phyloP scores from a whole-genome alignment of 106 monocot genomes.

The Chionographis japonica region DNA sequence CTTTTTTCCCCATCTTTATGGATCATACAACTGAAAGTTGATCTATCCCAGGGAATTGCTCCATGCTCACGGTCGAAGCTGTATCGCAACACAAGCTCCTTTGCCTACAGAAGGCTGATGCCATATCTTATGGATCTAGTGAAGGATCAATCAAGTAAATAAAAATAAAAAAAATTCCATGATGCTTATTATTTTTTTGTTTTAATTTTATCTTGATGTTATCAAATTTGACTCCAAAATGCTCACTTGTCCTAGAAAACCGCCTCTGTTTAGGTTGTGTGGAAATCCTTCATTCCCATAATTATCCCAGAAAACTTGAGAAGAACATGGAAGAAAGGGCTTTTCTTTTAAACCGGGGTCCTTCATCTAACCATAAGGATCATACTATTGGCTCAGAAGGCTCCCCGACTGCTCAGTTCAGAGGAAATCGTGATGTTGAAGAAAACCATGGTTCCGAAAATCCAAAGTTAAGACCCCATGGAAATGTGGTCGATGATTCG shows the following conservation, averaged over 20 bases:
- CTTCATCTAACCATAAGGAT: background rate
- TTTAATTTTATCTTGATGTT: background rate
- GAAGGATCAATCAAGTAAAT: slow-evolving; percentile 29
- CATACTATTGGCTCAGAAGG: background rate
- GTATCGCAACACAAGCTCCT: slow-evolving; percentile 39
- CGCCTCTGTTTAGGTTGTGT: slow-evolving; percentile 12
- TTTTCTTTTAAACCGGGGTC: background rate
- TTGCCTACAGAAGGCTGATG: slow-evolving; percentile 66
- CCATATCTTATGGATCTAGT: slow-evolving; percentile 49
- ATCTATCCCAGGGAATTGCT: slow-evolving; percentile 27
- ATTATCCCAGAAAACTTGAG: slow-evolving; percentile 10
- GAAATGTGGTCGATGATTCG: background rate
- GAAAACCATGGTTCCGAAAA: slow-evolving; percentile 1
- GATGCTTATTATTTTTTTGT: slow-evolving; percentile 2
- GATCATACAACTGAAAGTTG: background rate
- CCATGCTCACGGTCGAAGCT: slow-evolving; percentile 40
- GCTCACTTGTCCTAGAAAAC: background rate
- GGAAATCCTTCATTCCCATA: slow-evolving; percentile 15
- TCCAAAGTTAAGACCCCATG: background rate
- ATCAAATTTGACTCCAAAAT: background rate
- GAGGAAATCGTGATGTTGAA: background rate
- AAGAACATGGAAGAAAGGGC: slow-evolving; percentile 1
- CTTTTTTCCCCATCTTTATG: no score
- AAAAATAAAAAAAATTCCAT: background rate
- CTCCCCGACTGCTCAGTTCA: background rate